Evolutionary conservation across 2,329 filamentous ascomycete species (phyloP), one percentile per base, ranked within the genome.

Genomic region (Cladosporium sp.): DNA sequence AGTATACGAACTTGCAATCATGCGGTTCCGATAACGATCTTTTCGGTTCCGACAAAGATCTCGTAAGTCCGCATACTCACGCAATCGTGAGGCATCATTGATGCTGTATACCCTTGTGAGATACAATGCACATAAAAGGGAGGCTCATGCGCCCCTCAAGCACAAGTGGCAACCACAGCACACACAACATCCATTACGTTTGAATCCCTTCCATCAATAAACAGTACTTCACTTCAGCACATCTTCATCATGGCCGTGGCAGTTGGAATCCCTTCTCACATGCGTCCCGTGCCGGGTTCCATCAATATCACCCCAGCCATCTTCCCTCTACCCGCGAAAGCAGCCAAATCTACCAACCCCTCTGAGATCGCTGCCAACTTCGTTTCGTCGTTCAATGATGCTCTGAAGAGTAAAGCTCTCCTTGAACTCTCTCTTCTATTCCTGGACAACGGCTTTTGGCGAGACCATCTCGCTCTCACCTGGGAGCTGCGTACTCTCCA

Each of bases 401-500:
- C 59, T 36, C 24, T 61, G 41, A 21, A 61, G 30, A 49, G 12
- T 5, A 49, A 34, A 18, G 28, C 26, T n/a, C 59, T 61, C 41
- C 41, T 61, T 32, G 41, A 49, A 2, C 3, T 61, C 12, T 61
- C 59, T 18, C 59, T 49, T 11, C 44, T 51, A 10, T 61, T 63
- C 60, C 30, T 54, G 4, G 66, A 65, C 44, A 65, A 65, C 18
- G 52, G 60, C 21, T 63, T 73, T 4, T 88, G 85, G 85, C 79
- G 86, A 44, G 87, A 89, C 71, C 83, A 88, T 64, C 80, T 88
- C 3, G 82, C 79, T 7, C 71, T 88, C 11, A 82, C 84, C 0
- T 87, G 85, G 82, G 81, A 85, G 38, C 79, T 87, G 28, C 84
- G 80, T 41, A 88, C 86, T 0, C 71, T 85, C n/a, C 81, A 83